Percentiles rank a stretch among this genome's conserved stretches.
phyloP scores from a whole-genome alignment of 1,284 basidiomycete species.

The Leccinum pallidistipes region DNA sequence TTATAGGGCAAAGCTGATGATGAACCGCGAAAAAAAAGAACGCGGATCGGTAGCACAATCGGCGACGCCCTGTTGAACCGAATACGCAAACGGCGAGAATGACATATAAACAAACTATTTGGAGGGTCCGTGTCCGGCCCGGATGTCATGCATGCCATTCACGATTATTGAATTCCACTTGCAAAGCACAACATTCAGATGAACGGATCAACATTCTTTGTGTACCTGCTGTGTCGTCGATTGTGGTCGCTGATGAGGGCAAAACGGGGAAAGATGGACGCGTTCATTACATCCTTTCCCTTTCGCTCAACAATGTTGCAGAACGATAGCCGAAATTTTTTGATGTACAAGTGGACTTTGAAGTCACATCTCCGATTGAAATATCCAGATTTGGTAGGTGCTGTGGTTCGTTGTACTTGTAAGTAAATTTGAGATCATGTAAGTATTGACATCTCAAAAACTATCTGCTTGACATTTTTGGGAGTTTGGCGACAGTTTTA shows the following conservation, averaged over 20 bases:
- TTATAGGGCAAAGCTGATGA: constrained; percentile 19
- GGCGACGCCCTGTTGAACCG: not conserved
- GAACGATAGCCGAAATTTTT: no score
- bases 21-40: constrained; percentile 9
- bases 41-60: not conserved
- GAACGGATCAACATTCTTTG: no score
- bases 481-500: no score
- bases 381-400: no score
- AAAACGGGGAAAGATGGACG: not conserved
- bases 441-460: no score
- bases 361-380: no score
- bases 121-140: not conserved
- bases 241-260: not conserved
- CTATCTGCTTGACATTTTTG: no score
- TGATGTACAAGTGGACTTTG: no score
- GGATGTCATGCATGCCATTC: not conserved
- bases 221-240: not conserved
- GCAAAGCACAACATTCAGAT: not conserved
- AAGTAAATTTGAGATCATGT: no score
- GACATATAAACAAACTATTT: not conserved
- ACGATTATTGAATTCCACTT: not conserved
- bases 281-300: no score
- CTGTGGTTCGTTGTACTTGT: no score
- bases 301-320: no score
- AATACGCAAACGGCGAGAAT: constrained; percentile 1